phyloP scores from a whole-genome alignment of 257 asterid species.

The Datura wrightii region DNA sequence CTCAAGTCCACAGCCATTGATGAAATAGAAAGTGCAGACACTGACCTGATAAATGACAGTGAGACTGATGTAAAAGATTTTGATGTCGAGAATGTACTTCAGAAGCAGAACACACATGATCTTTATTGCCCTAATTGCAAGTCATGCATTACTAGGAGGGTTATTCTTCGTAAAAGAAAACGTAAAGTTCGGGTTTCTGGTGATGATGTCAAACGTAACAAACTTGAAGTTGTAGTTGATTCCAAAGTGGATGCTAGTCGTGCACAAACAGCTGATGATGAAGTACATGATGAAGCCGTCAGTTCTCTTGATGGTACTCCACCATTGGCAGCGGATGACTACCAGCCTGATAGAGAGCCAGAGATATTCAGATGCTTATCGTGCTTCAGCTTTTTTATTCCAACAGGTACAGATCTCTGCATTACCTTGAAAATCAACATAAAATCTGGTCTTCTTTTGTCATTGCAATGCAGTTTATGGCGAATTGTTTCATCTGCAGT shows the following conservation, averaged over 20 bases:
- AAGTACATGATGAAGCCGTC: constrained; percentile 37
- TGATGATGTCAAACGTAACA: constrained; percentile 60
- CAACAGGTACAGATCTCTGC: constrained; percentile 54
- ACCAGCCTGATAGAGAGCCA: constrained; percentile 54
- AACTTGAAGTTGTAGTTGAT: constrained; percentile 40
- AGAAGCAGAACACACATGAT: constrained; percentile 80
- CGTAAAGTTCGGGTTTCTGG: constrained; percentile 50
- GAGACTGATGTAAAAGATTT: constrained; percentile 51
- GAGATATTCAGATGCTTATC: constrained; percentile 87
- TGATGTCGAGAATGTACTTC: constrained; percentile 69
- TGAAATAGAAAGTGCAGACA: constrained; percentile 67
- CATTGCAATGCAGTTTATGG: neutral
- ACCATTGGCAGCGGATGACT: constrained; percentile 37
- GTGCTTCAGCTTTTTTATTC: constrained; percentile 90
- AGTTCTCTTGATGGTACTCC: constrained; percentile 42
- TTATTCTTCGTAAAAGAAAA: constrained; percentile 85
- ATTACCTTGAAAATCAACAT: neutral
- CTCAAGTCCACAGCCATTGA: constrained; percentile 32
- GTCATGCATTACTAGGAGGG: constrained; percentile 86
- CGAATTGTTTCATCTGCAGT: neutral
- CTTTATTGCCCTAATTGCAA: constrained; percentile 90
- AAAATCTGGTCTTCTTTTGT: neutral
- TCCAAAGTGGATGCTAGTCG: constrained; percentile 31
- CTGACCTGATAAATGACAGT: constrained; percentile 51
- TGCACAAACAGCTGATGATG: constrained; percentile 37